Evolutionary conservation across 164 flowering plant genomes (phyloP), one percentile per base, ranked within the genome.

Genomic region (Euptelea pleiosperma): DNA sequence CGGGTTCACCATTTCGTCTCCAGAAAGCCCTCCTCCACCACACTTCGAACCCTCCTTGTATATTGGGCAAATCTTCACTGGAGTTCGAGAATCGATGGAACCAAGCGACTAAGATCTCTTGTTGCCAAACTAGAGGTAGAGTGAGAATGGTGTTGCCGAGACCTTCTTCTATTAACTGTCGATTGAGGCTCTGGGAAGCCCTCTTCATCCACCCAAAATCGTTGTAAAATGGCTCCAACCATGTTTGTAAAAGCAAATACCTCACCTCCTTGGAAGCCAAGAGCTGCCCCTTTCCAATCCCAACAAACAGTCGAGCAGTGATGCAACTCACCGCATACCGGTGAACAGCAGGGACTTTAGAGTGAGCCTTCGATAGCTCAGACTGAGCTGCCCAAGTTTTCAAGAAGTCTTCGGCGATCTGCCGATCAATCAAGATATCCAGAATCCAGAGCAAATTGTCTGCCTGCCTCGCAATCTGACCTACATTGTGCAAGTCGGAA

Each of bases 11-110:
- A 70, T 61, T 76, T 28, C 95, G 67, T 61, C 71, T 82, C 91
- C 91, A 87, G 45, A 93, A 93, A 0, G 96, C 88, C 64, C 98
- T 77, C 64, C 94, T 79, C 98, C 98, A 93, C 98, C 98, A 93
- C 41, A 83, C 87, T 54, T 93, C 94, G 55, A 93, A 93, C 6
- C 86, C 98, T 67, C 92, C 78, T 68, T 85, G 96, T 18, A 93
- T 80, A 57, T 93, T 93, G 2, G 98, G 98, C 65, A 96, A 90
- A 68, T 93, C 96, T 48, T 89, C 97, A 5, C 92, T 87, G 0
- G 86, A 77, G 64, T 83, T 90, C 68, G 87, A 60, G 75, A 89
- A 93, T 43, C 98, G 64, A 43, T 86, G 66, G 45, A 93, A 93
- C 98, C 98, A 93, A 36, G 86, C 73, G 34, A 93, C 77, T 50